Conservation (phyloP, 148 eudicot genomes). For the Persicaria tinctoria region DNA sequence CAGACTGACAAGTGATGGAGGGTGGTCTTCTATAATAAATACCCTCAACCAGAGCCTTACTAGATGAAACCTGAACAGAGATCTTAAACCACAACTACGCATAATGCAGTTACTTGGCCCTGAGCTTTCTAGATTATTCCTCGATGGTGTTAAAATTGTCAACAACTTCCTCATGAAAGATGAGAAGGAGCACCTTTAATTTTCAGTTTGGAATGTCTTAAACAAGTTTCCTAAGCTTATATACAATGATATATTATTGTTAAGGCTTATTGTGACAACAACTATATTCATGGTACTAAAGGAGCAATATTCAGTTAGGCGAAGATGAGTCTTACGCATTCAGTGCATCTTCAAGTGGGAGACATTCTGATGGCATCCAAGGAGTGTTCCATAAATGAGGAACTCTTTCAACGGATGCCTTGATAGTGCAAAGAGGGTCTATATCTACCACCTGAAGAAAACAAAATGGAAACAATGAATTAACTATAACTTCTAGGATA, state of each 20-base stretch:
- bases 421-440: slow-evolving; percentile 70
- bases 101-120: too few species aligned
- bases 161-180: neutral
- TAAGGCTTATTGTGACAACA: neutral
- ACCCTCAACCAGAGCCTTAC: too few species aligned
- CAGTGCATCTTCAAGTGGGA: slow-evolving; percentile 58
- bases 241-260: neutral
- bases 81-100: neutral
- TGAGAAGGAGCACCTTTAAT: neutral
- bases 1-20: too few species aligned
- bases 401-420: slow-evolving; percentile 70
- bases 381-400: slow-evolving; percentile 65
- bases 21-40: too few species aligned
- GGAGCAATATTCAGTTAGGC: neutral
- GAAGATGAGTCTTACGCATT: slow-evolving; percentile 55
- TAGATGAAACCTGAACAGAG: too few species aligned
- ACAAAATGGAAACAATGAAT: neutral
- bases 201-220: neutral
- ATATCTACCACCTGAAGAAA: slow-evolving; percentile 69
- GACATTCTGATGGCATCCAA: slow-evolving; percentile 82
- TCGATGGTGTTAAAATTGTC: neutral
- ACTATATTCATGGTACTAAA: neutral
- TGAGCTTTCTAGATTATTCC: neutral
- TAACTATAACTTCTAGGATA: neutral
- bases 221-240: neutral